Evolutionary conservation across 2,329 filamentous ascomycete genomes (phyloP), one percentile per base, ranked within the genome.

Genomic region (Curvularia sp.): DNA sequence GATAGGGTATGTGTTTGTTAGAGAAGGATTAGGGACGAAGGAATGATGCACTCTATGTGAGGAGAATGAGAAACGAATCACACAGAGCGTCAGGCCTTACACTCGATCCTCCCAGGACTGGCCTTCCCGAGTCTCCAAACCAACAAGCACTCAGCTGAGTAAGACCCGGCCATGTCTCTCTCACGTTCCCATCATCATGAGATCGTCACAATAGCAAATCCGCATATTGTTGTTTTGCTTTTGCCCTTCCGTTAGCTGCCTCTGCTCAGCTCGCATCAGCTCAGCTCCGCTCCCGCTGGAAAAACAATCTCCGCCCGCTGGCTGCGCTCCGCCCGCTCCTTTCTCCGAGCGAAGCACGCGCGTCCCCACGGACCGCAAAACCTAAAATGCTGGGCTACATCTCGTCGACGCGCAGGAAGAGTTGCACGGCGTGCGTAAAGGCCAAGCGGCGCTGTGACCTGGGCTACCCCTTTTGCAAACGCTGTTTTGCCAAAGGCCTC

Each of bases 401-500:
- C 30, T 73, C 70, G 24, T 66, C 68, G 7, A 73, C 72, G 15
- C 66, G 72, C 47, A 69, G 66, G 51, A 75, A 73, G 56, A 70
- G 67, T 57, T 75, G 72, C 60, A 52, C 58, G 39, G 64, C 63
- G 30, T 73, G 69, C 58, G 70, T 72, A 9, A 72, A 72, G 49
- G 63, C 60, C 49, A 75, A 73, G 58, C 61, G 71, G 12, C 61
- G 70, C 22, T 75, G 71, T 57, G 71, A 74, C 51, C 65, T 74
- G 31, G 67, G 69, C 5, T 70, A 65, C 51, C 71, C 72, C 12
- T 67, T 64, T 53, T 74, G 68, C 60, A 71, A 66, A 39, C 63
- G 72, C 31, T 74, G 69, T 44, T 66, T 66, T 31, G 58, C 65
- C 15, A 74, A 73, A 48, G 60, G 64, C 42, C 49, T 72, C 53